Conservation (phyloP, 73 alveolate species). For the Paramecium sexaurelia region DNA sequence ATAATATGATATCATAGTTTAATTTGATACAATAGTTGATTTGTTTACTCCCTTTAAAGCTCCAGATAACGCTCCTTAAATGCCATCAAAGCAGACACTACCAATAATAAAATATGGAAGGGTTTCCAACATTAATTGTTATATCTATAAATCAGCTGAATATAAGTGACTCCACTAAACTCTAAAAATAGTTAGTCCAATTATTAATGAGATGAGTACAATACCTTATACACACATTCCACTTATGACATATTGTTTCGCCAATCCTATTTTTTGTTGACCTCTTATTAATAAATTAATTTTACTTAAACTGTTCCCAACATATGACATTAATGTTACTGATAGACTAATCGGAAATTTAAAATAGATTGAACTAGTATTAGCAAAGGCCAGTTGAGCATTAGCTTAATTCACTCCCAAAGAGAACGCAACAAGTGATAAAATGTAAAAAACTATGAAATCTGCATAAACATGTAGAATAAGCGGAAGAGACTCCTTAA, state of each 20-base stretch:
- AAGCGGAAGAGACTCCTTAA: not conserved
- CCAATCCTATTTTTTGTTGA: not conserved
- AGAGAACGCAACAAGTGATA: not conserved
- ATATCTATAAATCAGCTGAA: not conserved
- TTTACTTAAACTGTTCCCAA: conserved; percentile 18
- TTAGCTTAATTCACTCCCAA: not conserved
- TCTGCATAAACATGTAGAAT: conserved; percentile 1
- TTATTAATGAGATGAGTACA: not conserved
- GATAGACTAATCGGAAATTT: conserved; percentile 13
- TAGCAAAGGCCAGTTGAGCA: conserved; percentile 35
- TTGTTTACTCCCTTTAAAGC: conserved; percentile 33
- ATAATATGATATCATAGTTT: not conserved
- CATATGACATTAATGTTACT: not conserved
- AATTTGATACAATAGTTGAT: conserved; percentile 5
- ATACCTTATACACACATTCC: not conserved
- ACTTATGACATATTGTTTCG: not conserved
- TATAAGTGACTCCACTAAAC: not conserved
- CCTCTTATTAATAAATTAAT: not conserved
- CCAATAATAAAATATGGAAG: conserved; percentile 39
- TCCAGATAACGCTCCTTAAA: conserved; percentile 14
- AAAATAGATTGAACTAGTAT: not conserved
- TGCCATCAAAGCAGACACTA: conserved; percentile 11
- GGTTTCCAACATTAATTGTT: not conserved
- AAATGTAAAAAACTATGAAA: not conserved
- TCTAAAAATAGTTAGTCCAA: not conserved